A percentile compares a stretch with the other conserved stretches of the same genome.
Evolutionary conservation across 2,329 filamentous ascomycete genomes (phyloP).

Genomic region (Paecilomyces sp.): DNA sequence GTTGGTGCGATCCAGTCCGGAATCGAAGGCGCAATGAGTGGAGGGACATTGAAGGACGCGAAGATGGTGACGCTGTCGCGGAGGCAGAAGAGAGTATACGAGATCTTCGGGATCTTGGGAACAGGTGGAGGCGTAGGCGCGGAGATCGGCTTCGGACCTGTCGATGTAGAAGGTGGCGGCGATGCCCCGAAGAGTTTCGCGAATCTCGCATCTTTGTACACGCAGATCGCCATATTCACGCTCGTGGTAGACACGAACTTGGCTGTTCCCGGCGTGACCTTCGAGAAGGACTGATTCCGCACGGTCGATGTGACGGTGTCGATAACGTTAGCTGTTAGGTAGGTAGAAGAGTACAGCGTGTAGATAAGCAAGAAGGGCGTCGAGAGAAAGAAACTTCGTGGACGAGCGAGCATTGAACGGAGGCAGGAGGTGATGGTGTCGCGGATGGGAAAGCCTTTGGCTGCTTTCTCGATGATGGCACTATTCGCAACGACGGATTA

Average conservation of each 20-base stretch:
- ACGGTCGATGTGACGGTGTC: conserved; percentile 71
- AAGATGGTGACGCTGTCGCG: conserved; percentile 87
- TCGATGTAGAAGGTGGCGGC: conserved; percentile 38
- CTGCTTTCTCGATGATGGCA: conserved; percentile 44
- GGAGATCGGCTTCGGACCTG: conserved; percentile 5
- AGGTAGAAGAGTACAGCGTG: conserved; percentile 76
- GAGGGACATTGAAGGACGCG: conserved; percentile 83
- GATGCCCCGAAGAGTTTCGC: conserved; percentile 70
- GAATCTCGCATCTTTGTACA: conserved; percentile 86
- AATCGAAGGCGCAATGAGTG: conserved; percentile 65
- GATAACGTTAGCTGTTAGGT: conserved; percentile 78
- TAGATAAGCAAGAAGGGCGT: conserved; percentile 45
- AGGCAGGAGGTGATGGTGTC: conserved; percentile 34
- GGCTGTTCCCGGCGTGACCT: conserved; percentile 63
- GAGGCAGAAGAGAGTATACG: conserved; percentile 70
- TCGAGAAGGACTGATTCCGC: conserved; percentile 46
- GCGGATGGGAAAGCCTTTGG: conserved; percentile 35
- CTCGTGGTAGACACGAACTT: conserved; percentile 76
- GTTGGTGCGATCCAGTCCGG: conserved; percentile 44
- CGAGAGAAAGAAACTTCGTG: conserved; percentile 37
- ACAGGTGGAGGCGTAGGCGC: conserved; percentile 15
- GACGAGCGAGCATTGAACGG: conserved; percentile 31
- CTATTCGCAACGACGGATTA: conserved; percentile 15
- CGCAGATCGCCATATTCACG: conserved; percentile 78
- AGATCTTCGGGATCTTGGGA: conserved; percentile 56